Percentiles rank a stretch among this genome's conserved stretches.
These are phyloP conservation scores for Helicostylum pulchrum DNA, from an alignment of 192 early-diverging fungal genomes.

Conservation along the genomic window DNA sequence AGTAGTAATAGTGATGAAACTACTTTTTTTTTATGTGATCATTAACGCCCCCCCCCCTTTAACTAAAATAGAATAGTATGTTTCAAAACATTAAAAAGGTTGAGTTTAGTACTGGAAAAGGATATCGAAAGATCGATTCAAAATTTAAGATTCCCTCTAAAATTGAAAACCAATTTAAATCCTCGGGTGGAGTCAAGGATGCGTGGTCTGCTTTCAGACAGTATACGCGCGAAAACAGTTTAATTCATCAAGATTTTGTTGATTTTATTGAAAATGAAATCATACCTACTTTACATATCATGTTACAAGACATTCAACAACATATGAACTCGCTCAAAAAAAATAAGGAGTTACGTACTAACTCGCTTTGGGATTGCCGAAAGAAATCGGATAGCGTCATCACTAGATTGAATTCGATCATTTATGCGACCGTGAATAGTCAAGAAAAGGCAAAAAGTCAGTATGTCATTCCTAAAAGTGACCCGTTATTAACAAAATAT, in stretches of 20 bases:
- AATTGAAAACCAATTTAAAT: conserved; percentile 12
- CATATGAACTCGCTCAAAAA: conserved; percentile 34
- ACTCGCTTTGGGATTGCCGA: conserved; percentile 37
- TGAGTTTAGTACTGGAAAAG: background rate
- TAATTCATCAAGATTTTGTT: conserved; percentile 11
- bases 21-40: no score
- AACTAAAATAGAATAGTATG: conserved; percentile 4
- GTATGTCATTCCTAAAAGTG: conserved; percentile 11
- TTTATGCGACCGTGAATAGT: conserved; percentile 22
- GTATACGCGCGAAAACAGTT: conserved; percentile 7
- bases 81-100: conserved; percentile 9
- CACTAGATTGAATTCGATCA: conserved; percentile 26
- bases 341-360: conserved; percentile 31
- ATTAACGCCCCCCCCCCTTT: background rate
- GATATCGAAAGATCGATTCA: conserved; percentile 6
- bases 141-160: background rate
- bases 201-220: conserved; percentile 13
- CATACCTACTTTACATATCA: conserved; percentile 27
- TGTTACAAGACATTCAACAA: conserved; percentile 44
- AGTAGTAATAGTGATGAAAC: background rate
- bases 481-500: conserved; percentile 25
- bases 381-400: conserved; percentile 36
- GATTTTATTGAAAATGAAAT: conserved; percentile 15
- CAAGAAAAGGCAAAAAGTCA: conserved; percentile 19
- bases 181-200: conserved; percentile 4